phyloP scores from a whole-genome alignment of 371 early-diverging fungal species.

The Mycotypha africana region DNA sequence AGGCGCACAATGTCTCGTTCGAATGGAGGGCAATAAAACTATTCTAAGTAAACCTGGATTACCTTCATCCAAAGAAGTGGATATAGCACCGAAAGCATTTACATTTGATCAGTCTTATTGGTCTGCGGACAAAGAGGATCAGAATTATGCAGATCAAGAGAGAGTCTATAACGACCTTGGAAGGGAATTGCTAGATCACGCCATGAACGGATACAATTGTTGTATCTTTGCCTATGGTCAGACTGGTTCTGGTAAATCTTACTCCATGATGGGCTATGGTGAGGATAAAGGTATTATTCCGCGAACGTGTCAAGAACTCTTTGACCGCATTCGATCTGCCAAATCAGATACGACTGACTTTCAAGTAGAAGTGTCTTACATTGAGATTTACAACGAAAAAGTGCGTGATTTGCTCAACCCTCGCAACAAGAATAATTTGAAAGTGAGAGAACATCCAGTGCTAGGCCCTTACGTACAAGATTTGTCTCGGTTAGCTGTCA shows the following conservation, averaged over 20 bases:
- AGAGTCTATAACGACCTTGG: conserved; percentile 69
- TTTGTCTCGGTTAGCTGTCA: conserved; percentile 70
- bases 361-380: conserved; percentile 74
- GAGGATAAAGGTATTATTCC: conserved; percentile 78
- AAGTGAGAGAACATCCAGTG: conserved; percentile 79
- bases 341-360: conserved; percentile 45
- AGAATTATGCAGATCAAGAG: conserved; percentile 66
- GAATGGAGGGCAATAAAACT: conserved; percentile 62
- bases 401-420: conserved; percentile 84
- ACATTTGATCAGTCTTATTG: conserved; percentile 80
- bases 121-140: conserved; percentile 57
- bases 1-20: conserved; percentile 48
- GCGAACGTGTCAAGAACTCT: conserved; percentile 67
- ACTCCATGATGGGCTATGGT: conserved; percentile 69
- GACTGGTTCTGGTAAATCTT: conserved; percentile 77
- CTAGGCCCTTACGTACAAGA: conserved; percentile 89
- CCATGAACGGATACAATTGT: conserved; percentile 77
- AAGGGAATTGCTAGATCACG: conserved; percentile 69
- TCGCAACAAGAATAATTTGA: conserved; percentile 60
- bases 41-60: conserved; percentile 46
- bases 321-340: conserved; percentile 47
- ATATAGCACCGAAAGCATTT: conserved; percentile 48
- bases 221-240: conserved; percentile 86
- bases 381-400: conserved; percentile 79
- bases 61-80: conserved; percentile 13